Percentiles rank a stretch among this genome's conserved stretches.
phyloP scores from a whole-genome alignment of 1,284 basidiomycete genomes.

The Ustilago xerochloae region DNA sequence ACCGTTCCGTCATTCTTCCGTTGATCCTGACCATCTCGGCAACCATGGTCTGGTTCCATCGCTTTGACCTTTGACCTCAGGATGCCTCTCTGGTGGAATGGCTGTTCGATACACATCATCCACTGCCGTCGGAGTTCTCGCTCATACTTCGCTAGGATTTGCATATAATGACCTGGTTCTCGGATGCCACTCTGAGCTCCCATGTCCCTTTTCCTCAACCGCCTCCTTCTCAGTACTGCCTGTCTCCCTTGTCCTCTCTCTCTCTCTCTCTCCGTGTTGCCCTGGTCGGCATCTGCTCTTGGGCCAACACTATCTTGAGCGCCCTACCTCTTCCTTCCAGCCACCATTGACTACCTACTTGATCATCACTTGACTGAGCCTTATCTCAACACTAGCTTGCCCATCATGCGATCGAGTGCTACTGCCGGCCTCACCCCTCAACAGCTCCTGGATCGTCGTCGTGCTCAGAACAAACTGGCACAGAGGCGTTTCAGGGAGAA shows the following conservation, averaged over 20 bases:
- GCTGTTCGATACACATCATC: not conserved
- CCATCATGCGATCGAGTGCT: constrained; percentile 37
- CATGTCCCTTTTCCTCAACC: not conserved
- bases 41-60: not conserved
- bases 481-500: constrained; percentile 48
- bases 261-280: constrained; percentile 1
- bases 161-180: not conserved
- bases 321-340: not conserved
- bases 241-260: not conserved
- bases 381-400: not conserved
- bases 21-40: not conserved
- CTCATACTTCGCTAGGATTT: too few species aligned
- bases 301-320: not conserved
- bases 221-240: not conserved
- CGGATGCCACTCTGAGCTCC: not conserved
- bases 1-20: not conserved
- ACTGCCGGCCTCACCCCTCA: constrained; percentile 43
- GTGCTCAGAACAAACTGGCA: constrained; percentile 53
- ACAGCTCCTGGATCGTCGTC: constrained; percentile 45
- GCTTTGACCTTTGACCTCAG: too few species aligned
- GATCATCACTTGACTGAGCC: not conserved
- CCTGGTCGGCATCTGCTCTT: constrained; percentile 6
- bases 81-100: too few species aligned
- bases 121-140: not conserved
- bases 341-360: not conserved